Percentiles rank a stretch among this genome's conserved stretches.
Evolutionary conservation across 352 stramenopile species (phyloP).

Genomic region (Pythium folliculosum): DNA sequence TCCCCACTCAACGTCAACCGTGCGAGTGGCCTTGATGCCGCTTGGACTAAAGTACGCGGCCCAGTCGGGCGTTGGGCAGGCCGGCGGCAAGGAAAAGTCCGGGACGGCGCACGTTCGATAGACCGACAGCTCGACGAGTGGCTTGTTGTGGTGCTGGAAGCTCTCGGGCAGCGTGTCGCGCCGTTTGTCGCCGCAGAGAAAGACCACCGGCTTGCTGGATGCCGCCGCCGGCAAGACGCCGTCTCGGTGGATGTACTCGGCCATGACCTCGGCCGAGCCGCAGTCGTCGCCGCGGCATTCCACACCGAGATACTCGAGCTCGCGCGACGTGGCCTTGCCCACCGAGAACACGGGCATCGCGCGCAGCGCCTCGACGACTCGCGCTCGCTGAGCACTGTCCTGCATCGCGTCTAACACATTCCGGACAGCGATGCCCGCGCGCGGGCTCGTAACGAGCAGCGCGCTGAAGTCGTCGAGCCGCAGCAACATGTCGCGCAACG

Average conservation of each 20-base stretch:
- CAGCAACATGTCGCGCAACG: slow-evolving; percentile 39
- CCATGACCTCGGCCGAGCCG: slow-evolving; percentile 66
- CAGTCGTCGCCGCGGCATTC: slow-evolving; percentile 62
- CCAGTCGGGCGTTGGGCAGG: slow-evolving; percentile 51
- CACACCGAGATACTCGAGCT: slow-evolving; percentile 56
- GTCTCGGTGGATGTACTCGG: slow-evolving; percentile 44
- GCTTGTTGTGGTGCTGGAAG: slow-evolving; percentile 47
- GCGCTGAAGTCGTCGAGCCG: slow-evolving; percentile 54
- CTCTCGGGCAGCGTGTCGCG: slow-evolving; percentile 61
- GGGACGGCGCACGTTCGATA: slow-evolving; percentile 59
- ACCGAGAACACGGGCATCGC: slow-evolving; percentile 59
- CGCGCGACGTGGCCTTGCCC: slow-evolving; percentile 59
- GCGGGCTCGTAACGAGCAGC: slow-evolving; percentile 77
- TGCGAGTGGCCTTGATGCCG: slow-evolving; percentile 59
- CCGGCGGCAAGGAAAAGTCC: slow-evolving; percentile 44
- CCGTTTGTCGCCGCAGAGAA: slow-evolving; percentile 78
- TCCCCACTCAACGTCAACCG: slow-evolving; percentile 47
- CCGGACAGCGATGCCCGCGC: slow-evolving; percentile 55
- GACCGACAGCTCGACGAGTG: slow-evolving; percentile 64
- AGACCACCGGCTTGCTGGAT: slow-evolving; percentile 58
- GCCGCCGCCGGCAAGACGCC: slow-evolving; percentile 38
- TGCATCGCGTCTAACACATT: slow-evolving; percentile 37
- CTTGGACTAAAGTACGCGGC: slow-evolving; percentile 85
- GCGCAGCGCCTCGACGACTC: slow-evolving; percentile 35
- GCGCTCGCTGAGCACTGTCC: slow-evolving; percentile 9